phyloP scores from a whole-genome alignment of 2,329 filamentous ascomycete species.

The Berkeleyomyces basicola region DNA sequence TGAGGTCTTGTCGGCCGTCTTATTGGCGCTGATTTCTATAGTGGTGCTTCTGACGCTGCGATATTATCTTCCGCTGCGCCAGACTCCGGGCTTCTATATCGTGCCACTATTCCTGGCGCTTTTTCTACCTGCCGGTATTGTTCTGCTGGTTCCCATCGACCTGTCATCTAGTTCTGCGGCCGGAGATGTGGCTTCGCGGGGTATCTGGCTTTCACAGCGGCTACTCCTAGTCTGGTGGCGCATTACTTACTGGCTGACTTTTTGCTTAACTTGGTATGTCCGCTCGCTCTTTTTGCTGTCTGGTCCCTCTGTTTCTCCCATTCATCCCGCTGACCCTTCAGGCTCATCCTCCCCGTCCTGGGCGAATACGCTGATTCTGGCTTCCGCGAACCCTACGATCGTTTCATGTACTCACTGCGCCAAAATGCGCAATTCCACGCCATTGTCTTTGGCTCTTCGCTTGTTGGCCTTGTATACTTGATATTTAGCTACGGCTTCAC shows the following conservation, averaged over 20 bases:
- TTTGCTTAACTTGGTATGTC: slow-evolving; percentile 73
- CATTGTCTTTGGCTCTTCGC: slow-evolving; percentile 54
- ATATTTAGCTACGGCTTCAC: slow-evolving; percentile 61
- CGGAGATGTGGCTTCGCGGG: slow-evolving; percentile 52
- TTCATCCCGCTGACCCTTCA: slow-evolving; percentile 21
- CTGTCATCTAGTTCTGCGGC: slow-evolving; percentile 69
- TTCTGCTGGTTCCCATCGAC: slow-evolving; percentile 88
- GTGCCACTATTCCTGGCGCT: slow-evolving; percentile 93
- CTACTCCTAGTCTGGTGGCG: slow-evolving; percentile 79
- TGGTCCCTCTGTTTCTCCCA: not conserved
- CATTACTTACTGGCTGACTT: slow-evolving; percentile 94
- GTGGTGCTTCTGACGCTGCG: slow-evolving; percentile 72
- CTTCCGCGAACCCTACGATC: slow-evolving; percentile 69
- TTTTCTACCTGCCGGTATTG: slow-evolving; percentile 76
- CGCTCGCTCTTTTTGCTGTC: not conserved
- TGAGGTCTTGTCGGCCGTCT: slow-evolving; percentile 56
- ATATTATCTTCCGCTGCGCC: slow-evolving; percentile 77
- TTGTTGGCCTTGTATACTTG: slow-evolving; percentile 66
- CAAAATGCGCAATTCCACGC: slow-evolving; percentile 80
- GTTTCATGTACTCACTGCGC: slow-evolving; percentile 69
- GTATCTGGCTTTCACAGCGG: slow-evolving; percentile 71
- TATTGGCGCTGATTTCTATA: slow-evolving; percentile 57
- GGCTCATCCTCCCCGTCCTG: slow-evolving; percentile 79
- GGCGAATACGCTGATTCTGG: slow-evolving; percentile 92
- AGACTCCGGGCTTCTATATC: slow-evolving; percentile 76